These are phyloP conservation scores for Deinandra increscens DNA, from an alignment of 129 eudicot genomes.

Conservation along the genomic window DNA sequence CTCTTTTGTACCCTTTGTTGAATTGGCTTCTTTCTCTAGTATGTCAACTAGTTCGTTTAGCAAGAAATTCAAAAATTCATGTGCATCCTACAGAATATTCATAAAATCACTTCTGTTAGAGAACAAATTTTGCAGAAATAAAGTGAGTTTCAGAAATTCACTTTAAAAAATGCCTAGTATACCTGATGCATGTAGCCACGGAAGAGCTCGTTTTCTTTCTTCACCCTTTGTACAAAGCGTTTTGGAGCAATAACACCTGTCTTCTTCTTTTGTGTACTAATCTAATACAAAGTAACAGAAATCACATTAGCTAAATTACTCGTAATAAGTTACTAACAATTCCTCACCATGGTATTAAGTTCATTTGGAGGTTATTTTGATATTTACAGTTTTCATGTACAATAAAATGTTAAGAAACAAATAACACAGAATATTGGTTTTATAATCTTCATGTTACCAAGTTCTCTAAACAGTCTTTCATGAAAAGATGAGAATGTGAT, in stretches of 20 bases:
- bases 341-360: neutral
- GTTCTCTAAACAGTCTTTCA: neutral
- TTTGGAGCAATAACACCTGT: constrained; percentile 92
- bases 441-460: neutral
- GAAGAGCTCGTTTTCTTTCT: constrained; percentile 82
- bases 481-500: neutral
- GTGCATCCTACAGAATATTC: constrained; percentile 63
- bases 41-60: constrained; percentile 85
- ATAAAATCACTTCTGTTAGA: neutral
- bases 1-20: constrained; percentile 47
- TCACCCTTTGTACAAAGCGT: constrained; percentile 86
- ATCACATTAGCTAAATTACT: constrained; percentile 8
- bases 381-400: neutral
- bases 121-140: neutral
- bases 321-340: neutral
- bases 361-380: neutral
- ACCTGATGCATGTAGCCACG: constrained; percentile 97
- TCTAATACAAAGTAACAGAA: constrained; percentile 40
- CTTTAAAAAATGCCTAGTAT: constrained; percentile 5
- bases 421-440: neutral
- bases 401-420: neutral
- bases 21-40: constrained; percentile 66
- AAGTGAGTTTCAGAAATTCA: neutral
- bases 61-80: constrained; percentile 79
- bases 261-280: constrained; percentile 89